phyloP scores from a whole-genome alignment of 306 rosid species.

The Lablab purpureus region DNA sequence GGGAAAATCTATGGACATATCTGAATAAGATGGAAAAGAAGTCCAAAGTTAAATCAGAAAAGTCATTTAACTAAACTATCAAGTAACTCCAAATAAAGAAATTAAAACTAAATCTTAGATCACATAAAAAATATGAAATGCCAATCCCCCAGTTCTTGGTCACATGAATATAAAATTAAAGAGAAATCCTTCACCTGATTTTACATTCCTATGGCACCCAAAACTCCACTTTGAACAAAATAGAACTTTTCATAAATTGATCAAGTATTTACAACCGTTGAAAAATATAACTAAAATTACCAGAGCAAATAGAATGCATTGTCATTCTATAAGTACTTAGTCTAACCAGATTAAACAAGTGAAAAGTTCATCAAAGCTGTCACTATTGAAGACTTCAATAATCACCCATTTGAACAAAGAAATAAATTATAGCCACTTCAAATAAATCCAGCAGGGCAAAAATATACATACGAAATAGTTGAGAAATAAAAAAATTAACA shows the following conservation, averaged over 20 bases:
- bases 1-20: constrained; percentile 15
- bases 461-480: neutral
- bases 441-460: constrained; percentile 24
- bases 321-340: neutral
- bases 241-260: neutral
- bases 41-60: neutral
- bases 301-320: neutral
- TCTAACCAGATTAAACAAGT: constrained; percentile 16
- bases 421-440: constrained; percentile 7
- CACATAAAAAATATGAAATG: neutral
- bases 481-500: constrained; percentile 18
- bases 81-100: neutral
- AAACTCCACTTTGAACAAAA: neutral
- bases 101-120: neutral
- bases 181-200: neutral
- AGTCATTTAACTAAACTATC: constrained; percentile 4
- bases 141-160: neutral
- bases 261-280: neutral
- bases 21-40: neutral
- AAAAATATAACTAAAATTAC: neutral
- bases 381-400: neutral
- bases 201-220: constrained; percentile 2
- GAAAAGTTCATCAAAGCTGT: constrained; percentile 9
- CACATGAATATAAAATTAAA: neutral
- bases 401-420: constrained; percentile 10